phyloP scores from a whole-genome alignment of 2,329 filamentous ascomycete genomes.

The Hypoxylon sp. region DNA sequence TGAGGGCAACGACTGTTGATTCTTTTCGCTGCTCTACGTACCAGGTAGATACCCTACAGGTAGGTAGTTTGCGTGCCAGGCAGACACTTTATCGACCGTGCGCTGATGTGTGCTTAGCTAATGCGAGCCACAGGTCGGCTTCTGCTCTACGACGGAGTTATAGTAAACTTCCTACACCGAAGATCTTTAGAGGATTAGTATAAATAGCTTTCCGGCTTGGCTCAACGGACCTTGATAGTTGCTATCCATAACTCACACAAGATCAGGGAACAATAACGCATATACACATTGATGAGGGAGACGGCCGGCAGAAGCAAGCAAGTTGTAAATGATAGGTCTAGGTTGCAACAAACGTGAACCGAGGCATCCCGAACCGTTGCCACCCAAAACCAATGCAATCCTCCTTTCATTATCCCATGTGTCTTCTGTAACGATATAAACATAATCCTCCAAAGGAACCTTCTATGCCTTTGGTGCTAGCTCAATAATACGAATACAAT shows the following conservation, averaged over 20 bases:
- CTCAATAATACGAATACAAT: conserved; percentile 3
- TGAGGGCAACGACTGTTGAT: too few species aligned
- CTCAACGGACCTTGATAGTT: too few species aligned
- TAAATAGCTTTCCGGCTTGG: too few species aligned
- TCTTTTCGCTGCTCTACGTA: too few species aligned
- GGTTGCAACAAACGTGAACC: background rate
- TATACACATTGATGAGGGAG: background rate
- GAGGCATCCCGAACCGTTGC: background rate
- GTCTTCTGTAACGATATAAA: background rate
- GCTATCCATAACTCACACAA: too few species aligned
- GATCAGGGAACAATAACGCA: background rate
- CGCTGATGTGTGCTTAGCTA: too few species aligned
- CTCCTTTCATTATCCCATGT: background rate
- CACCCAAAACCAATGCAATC: background rate
- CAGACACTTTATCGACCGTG: too few species aligned
- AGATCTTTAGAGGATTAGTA: too few species aligned
- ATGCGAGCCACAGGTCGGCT: too few species aligned
- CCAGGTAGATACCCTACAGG: background rate
- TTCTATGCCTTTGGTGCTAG: background rate
- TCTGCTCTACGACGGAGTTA: too few species aligned
- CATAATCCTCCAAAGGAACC: background rate
- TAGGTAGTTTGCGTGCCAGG: too few species aligned
- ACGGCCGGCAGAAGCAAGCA: background rate
- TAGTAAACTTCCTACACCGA: too few species aligned
- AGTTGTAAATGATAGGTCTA: background rate